Base-by-base conservation (phyloP, 257 asterid genomes). In the Pogostemon cablin region DNA sequence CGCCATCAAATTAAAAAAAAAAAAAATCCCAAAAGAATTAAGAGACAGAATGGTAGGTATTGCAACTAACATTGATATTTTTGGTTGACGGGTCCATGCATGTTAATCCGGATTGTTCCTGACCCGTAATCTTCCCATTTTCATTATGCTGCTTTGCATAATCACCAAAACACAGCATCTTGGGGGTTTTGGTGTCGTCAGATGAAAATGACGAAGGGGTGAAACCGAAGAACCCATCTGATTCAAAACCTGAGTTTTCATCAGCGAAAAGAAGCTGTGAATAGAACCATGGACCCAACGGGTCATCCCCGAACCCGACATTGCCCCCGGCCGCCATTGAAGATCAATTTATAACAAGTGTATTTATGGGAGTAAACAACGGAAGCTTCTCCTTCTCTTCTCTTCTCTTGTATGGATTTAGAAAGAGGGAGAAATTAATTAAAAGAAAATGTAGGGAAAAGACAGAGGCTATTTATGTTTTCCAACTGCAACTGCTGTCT, bases 91-190 rank as follows among this genome's bases (percentile, higher is more conserved):
- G 66, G 76, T 70, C 85, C 78, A 76, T 83, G 90, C 91, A 84
- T 81, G 86, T 63, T 55, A 50, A 6, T 37, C 76, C 85, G 76
- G 88, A 25, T 25, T 25, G 64, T 66, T 73, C 75, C 66, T 54
- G 81, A 55, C 73, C 81, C 77, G 77, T 25, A 20, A 68, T 78
- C 54, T 68, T 32, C 59, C 52, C 57, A 43, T 50, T 50, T 17
- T n/a, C 43, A 4, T 52, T 73, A 65, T 7, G 37, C 12, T 34
- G 59, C 46, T 72, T 76, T 0, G 71, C 78, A 42, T 73, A 86
- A 40, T 79, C 91, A 37, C 87, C 96, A 67, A 92, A 92, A 39
- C 93, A 81, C 3, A 90, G 87, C 91, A 90, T 84, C 72, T 77
- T 90, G 2, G 88, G 87, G 15, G 86, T 4, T 42, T 57, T 55